Conservation (phyloP, 176 grass and related monocot species). For the Typha latifolia region DNA sequence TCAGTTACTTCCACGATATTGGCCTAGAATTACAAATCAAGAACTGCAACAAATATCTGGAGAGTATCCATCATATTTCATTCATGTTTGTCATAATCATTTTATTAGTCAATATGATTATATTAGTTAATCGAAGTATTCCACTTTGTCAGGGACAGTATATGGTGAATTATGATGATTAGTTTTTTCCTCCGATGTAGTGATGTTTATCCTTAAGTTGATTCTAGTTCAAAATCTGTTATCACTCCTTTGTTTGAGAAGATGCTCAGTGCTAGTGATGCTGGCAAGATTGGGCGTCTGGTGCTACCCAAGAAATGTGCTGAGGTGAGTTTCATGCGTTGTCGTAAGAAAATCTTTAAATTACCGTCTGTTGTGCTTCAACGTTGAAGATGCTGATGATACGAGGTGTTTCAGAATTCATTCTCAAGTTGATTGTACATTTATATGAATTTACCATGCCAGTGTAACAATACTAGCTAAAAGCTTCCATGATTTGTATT, state of each 20-base stretch:
- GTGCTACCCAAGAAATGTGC: slow-evolving; percentile 99
- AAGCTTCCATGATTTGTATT: no score
- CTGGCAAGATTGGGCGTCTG: slow-evolving; percentile 89
- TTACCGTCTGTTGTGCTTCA: not conserved
- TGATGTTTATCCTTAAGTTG: slow-evolving; percentile 1
- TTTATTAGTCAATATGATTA: not conserved
- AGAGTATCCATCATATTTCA: slow-evolving; percentile 63
- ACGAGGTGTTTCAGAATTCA: no score
- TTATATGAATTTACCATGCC: no score
- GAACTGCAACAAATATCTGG: slow-evolving; percentile 85
- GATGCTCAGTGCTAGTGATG: slow-evolving; percentile 98
- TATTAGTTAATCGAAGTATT: not conserved
- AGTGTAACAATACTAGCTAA: no score
- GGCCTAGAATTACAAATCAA: slow-evolving; percentile 97
- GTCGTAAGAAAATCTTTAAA: not conserved
- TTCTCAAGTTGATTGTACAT: no score
- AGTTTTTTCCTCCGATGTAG: not conserved
- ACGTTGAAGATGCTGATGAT: no score
- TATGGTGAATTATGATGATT: not conserved
- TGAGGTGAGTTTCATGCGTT: slow-evolving; percentile 44
- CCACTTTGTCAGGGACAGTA: not conserved
- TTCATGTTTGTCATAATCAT: slow-evolving; percentile 5
- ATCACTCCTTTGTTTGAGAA: slow-evolving; percentile 97
- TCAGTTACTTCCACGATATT: slow-evolving; percentile 87
- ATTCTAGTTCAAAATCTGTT: slow-evolving; percentile 76